Evolutionary conservation across 2,329 filamentous ascomycete species (phyloP).

Genomic region (Orbilia oligospora): DNA sequence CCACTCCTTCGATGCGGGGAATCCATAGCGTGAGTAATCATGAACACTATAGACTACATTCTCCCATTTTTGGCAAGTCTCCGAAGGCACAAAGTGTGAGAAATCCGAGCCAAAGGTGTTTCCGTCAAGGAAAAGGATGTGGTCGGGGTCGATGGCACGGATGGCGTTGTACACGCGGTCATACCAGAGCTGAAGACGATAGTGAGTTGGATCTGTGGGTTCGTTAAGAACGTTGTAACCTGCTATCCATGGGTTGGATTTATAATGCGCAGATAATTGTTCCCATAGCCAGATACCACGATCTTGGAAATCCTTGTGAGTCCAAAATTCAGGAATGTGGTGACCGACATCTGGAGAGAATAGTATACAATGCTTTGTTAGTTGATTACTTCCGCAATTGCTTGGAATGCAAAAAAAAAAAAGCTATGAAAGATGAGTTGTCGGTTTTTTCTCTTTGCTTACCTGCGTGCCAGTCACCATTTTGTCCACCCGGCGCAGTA

Average conservation of each 20-base stretch:
- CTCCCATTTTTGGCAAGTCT: constrained; percentile 62
- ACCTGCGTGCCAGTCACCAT: constrained; percentile 70
- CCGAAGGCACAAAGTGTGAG: constrained; percentile 62
- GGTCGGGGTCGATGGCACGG: constrained; percentile 68
- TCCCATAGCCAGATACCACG: constrained; percentile 69
- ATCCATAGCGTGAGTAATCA: constrained; percentile 72
- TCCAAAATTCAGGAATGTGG: constrained; percentile 69
- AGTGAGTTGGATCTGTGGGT: constrained; percentile 66
- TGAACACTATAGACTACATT: constrained; percentile 72
- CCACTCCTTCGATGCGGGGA: constrained; percentile 67
- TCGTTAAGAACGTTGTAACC: constrained; percentile 68
- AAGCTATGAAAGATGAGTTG: not conserved
- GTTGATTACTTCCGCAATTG: not conserved
- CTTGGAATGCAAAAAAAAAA: too few species aligned
- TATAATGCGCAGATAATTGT: constrained; percentile 68
- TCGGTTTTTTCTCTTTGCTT: constrained; percentile 63
- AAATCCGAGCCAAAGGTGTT: constrained; percentile 72
- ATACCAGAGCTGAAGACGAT: constrained; percentile 68
- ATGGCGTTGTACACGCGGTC: constrained; percentile 67
- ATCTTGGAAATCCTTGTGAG: constrained; percentile 70
- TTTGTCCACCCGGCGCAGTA: constrained; percentile 69
- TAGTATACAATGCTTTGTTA: not conserved
- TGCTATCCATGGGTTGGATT: constrained; percentile 68
- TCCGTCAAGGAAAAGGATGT: constrained; percentile 71
- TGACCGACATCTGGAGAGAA: constrained; percentile 63